phyloP scores from a whole-genome alignment of 192 early-diverging fungal species.

The Rhizophagus prolifer region DNA sequence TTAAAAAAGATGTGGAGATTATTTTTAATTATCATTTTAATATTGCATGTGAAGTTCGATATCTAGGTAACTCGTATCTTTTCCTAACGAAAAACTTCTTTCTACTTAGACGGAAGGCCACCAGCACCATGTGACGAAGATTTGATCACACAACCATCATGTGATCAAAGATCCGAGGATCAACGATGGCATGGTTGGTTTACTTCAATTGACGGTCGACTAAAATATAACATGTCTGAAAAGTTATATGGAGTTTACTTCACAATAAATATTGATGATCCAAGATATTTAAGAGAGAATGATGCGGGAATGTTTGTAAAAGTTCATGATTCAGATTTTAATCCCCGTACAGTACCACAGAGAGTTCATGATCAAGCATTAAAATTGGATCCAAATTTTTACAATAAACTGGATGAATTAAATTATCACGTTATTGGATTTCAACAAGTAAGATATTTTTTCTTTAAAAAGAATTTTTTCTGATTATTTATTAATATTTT shows the following conservation, averaged over 20 bases:
- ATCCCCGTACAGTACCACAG: conserved; percentile 9
- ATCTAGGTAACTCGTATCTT: not conserved
- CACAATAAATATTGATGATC: conserved; percentile 16
- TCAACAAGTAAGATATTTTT: conserved; percentile 8
- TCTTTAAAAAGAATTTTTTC: not conserved
- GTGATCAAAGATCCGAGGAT: not conserved
- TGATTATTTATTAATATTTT: not conserved
- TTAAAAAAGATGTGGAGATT: conserved; percentile 8
- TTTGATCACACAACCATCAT: conserved; percentile 9
- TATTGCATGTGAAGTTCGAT: conserved; percentile 9
- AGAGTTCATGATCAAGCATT: not conserved
- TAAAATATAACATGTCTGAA: not conserved
- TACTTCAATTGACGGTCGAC: conserved; percentile 9
- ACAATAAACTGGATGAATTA: not conserved
- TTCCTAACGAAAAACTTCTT: not conserved
- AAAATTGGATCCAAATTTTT: conserved; percentile 19
- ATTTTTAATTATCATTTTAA: conserved; percentile 22
- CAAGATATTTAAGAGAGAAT: not conserved
- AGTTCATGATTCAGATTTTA: conserved; percentile 27
- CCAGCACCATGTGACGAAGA: not conserved
- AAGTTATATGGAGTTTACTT: conserved; percentile 13
- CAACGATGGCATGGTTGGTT: conserved; percentile 13
- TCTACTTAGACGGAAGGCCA: not conserved
- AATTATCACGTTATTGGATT: conserved; percentile 27
- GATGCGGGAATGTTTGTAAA: conserved; percentile 16